Base-by-base conservation (phyloP, 345 rosid species). In the Balakata baccata region DNA sequence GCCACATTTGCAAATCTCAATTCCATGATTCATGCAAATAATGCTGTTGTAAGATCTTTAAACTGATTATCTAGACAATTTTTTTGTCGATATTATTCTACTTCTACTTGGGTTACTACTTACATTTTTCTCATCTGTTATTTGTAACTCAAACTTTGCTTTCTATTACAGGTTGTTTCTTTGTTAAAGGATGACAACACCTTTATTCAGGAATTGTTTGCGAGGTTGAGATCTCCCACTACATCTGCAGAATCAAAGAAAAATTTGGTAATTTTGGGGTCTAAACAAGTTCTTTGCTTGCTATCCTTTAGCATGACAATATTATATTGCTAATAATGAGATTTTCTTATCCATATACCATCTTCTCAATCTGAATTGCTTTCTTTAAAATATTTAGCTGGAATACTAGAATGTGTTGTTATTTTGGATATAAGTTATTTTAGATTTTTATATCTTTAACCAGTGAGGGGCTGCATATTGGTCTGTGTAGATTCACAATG, bases 141-240 rank as follows among this genome's bases (percentile, higher is more conserved):
- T 29, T 29, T 29, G 34, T 29, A 29, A 29, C 34, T 29, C 34
- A 29, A 29, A 73, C 57, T 74, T 18, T 76, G 3, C 47, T 34
- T 81, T 74, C 14, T 71, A 14, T 66, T 81, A 41, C 75, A 94
- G 98, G 88, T 94, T 77, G 89, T 88, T 74, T 89, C 97, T 70
- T 78, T 77, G 75, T 86, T 94, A 72, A 92, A 89, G 80, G 90
- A 90, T 84, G 97, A 92, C 76, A 89, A 69, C 75, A 87, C 91
- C 78, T 96, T 96, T 85, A 85, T 94, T 82, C 97, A 88, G 81
- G 97, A 92, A 72, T 72, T 90, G 72, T 94, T 94, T 85, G 89
- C 87, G 46, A 90, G 85, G 84, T 78, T 94, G 85, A 82, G 79
- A 72, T 87, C 91, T 34, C 86, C 93, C 1, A 43, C 81, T 62